phyloP scores from a whole-genome alignment of 495 filamentous ascomycete genomes.

The Daldinia concentrica region DNA sequence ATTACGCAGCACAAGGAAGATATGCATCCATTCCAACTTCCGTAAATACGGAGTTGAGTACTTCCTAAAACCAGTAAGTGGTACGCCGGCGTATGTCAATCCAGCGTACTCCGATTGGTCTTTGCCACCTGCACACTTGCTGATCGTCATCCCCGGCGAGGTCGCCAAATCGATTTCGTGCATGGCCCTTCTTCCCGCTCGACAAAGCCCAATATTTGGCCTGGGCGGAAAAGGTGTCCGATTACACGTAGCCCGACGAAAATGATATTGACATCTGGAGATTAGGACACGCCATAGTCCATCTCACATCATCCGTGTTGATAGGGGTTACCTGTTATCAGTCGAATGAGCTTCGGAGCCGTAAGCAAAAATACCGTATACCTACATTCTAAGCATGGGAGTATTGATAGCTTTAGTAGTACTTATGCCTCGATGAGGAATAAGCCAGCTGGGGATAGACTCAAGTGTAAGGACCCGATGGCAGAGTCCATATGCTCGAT shows the following conservation, averaged over 20 bases:
- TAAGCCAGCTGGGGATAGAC: not conserved
- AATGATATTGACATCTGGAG: not conserved
- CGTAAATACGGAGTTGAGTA: conserved; percentile 8
- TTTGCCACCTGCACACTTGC: not conserved
- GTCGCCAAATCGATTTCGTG: not conserved
- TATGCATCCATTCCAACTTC: conserved; percentile 1
- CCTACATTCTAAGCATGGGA: not conserved
- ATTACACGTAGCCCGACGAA: not conserved
- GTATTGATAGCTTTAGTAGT: conserved; percentile 6
- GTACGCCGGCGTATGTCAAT: not conserved
- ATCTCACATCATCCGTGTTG: not conserved
- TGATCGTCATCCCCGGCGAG: conserved; percentile 18
- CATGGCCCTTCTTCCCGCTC: not conserved
- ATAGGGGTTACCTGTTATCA: not conserved
- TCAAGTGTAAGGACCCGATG: not conserved
- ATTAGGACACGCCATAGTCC: not conserved
- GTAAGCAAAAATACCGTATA: not conserved
- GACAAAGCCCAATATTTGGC: not conserved
- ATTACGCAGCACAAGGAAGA: not conserved
- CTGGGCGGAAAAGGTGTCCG: not conserved
- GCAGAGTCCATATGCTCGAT: conserved; percentile 1
- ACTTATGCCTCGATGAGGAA: not conserved
- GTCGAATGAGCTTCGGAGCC: not conserved
- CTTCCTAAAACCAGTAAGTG: conserved; percentile 1
- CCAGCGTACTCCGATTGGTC: conserved; percentile 21